phyloP scores from a whole-genome alignment of 805 yeast genomes.

The Lipomyces mesembrius region DNA sequence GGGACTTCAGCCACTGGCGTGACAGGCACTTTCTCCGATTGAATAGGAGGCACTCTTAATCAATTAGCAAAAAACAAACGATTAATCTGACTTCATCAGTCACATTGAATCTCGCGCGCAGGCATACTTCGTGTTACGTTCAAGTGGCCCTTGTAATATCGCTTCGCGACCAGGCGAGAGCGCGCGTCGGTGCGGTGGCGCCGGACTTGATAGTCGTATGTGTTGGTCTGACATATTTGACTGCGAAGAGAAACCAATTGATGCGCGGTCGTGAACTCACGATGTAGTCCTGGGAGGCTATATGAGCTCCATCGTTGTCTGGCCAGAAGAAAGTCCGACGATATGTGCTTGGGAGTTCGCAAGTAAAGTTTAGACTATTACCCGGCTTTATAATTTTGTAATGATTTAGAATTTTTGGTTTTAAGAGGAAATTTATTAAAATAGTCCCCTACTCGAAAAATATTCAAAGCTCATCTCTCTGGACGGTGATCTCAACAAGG shows the following conservation, averaged over 20 bases:
- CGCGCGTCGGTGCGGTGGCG: slow-evolving; percentile 19
- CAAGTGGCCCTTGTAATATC: slow-evolving; percentile 18
- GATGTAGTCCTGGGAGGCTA: background rate
- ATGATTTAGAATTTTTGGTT: too few species aligned
- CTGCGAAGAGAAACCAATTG: background rate
- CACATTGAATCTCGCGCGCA: slow-evolving; percentile 2
- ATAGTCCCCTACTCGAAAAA: too few species aligned
- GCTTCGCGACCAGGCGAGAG: slow-evolving; percentile 24
- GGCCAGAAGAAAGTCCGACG: too few species aligned
- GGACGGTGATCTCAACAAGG: background rate
- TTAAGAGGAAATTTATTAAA: too few species aligned
- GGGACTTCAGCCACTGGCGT: slow-evolving; percentile 31
- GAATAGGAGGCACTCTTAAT: background rate
- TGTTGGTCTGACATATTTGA: background rate
- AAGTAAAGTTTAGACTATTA: background rate
- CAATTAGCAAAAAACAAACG: background rate
- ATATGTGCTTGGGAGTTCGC: too few species aligned
- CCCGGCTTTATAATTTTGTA: too few species aligned
- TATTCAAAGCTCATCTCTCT: background rate
- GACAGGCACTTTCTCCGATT: slow-evolving; percentile 9
- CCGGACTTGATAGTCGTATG: slow-evolving; percentile 9
- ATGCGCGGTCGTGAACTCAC: background rate
- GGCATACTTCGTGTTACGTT: background rate
- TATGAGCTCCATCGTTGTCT: background rate
- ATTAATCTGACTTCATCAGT: background rate